Evolutionary conservation across 2,329 filamentous ascomycete genomes (phyloP).

Genomic region (Penicillium sp.): DNA sequence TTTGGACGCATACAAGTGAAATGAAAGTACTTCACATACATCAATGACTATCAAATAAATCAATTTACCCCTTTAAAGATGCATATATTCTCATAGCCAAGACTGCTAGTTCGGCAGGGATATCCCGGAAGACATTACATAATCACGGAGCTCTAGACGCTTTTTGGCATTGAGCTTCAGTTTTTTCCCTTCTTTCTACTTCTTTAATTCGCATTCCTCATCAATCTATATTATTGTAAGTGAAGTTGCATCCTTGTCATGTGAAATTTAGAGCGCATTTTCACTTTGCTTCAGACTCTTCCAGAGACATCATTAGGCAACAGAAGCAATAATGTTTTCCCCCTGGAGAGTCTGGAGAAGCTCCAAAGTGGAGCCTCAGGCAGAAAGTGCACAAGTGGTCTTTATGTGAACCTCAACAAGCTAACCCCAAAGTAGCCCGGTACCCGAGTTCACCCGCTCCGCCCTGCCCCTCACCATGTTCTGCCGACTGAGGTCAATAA

Average conservation of each 20-base stretch:
- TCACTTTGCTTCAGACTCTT: neutral
- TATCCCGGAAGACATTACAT: slow-evolving; percentile 12
- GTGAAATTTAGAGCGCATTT: neutral
- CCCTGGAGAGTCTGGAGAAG: slow-evolving; percentile 6
- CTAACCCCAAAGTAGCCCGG: slow-evolving; percentile 26
- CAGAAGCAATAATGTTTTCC: neutral
- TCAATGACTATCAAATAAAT: neutral
- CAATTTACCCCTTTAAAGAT: neutral
- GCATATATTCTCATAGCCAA: neutral
- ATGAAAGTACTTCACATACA: neutral
- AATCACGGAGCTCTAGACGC: slow-evolving; percentile 20
- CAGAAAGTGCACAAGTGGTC: slow-evolving; percentile 18
- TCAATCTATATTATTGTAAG: slow-evolving; percentile 20
- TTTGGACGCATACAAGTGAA: neutral
- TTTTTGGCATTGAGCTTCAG: slow-evolving; percentile 22
- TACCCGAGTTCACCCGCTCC: slow-evolving; percentile 27
- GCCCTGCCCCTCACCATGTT: slow-evolving; percentile 42
- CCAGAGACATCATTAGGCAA: neutral
- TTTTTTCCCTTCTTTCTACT: slow-evolving; percentile 21
- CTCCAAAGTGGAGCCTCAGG: slow-evolving; percentile 14
- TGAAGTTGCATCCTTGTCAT: neutral
- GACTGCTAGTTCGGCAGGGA: slow-evolving; percentile 3
- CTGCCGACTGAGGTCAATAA: slow-evolving; percentile 41
- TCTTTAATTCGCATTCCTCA: slow-evolving; percentile 11
- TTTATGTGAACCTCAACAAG: slow-evolving; percentile 17